Evolutionary conservation across 208 protist genomes (phyloP).

Genomic region (Crithidia sp.): DNA sequence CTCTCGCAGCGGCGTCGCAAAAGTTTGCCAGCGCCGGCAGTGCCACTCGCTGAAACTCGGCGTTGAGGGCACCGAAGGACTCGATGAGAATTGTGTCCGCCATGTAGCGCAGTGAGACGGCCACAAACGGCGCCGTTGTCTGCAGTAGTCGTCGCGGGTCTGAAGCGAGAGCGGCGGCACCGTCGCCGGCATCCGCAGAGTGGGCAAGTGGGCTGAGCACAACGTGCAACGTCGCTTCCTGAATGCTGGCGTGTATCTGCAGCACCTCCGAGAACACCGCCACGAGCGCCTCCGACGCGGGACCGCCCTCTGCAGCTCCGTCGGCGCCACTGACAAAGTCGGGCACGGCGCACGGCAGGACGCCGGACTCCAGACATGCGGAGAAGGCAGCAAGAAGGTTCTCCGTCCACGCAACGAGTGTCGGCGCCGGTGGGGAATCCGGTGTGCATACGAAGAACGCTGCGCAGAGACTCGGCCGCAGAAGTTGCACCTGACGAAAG

Average conservation of each 20-base stretch:
- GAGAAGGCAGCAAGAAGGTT: conserved; percentile 18
- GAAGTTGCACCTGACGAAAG: conserved; percentile 2
- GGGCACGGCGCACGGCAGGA: conserved; percentile 9
- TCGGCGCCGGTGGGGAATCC: background rate
- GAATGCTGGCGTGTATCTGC: conserved; percentile 6
- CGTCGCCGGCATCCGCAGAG: background rate
- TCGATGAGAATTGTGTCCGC: conserved; percentile 19
- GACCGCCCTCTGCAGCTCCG: conserved; percentile 6
- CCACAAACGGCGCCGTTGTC: conserved; percentile 10
- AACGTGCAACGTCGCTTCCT: conserved; percentile 4
- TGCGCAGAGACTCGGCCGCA: background rate
- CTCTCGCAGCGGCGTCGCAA: conserved; percentile 3
- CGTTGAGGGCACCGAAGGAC: conserved; percentile 6
- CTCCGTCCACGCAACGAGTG: conserved; percentile 11
- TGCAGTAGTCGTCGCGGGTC: background rate
- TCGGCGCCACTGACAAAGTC: conserved; percentile 1
- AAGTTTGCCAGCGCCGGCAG: conserved; percentile 16
- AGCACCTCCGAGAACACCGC: conserved; percentile 1
- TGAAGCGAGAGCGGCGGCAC: background rate
- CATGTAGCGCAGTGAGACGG: conserved; percentile 27
- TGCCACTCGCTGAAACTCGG: conserved; percentile 2
- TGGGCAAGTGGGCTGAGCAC: background rate
- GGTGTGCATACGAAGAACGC: no score
- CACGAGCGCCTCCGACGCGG: conserved; percentile 12
- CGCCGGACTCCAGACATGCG: conserved; percentile 12